A percentile compares a stretch with the other conserved stretches of the same genome.
These are phyloP conservation scores for Cornus controversa DNA, from an alignment of 148 eudicot species.

Conservation along the genomic window DNA sequence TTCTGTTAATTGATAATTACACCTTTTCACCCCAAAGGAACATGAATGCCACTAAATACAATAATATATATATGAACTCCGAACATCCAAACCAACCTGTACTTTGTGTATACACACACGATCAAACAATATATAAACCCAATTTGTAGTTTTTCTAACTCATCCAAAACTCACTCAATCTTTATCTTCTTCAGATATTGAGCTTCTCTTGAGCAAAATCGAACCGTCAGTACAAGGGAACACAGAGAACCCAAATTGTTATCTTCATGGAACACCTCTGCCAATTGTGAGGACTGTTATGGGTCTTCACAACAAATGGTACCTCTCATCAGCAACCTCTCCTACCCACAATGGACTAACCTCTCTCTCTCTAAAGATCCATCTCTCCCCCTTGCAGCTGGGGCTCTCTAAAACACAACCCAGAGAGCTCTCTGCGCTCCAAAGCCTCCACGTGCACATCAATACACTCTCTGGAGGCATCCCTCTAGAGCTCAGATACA, in stretches of 20 bases:
- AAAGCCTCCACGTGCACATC: conserved; percentile 55
- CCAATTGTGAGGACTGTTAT: conserved; percentile 88
- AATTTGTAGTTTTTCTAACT: no score
- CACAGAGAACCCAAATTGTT: conserved; percentile 45
- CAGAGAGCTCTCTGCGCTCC: conserved; percentile 56
- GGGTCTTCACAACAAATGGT: conserved; percentile 41
- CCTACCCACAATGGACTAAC: conserved; percentile 67
- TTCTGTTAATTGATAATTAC: neutral
- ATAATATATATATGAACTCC: no score
- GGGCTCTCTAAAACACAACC: conserved; percentile 70
- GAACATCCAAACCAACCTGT: no score
- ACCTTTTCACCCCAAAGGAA: neutral
- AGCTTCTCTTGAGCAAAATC: conserved; percentile 54
- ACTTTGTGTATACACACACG: no score
- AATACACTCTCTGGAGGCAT: conserved; percentile 59
- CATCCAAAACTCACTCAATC: neutral
- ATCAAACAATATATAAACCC: no score
- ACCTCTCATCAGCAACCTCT: conserved; percentile 45
- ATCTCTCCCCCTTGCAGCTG: conserved; percentile 47
- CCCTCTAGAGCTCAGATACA: conserved; percentile 86
- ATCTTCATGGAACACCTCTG: conserved; percentile 78
- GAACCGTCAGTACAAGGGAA: conserved; percentile 72
- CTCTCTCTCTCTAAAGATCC: conserved; percentile 49
- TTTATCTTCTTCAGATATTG: conserved; percentile 40
- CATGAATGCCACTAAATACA: no score